phyloP scores from a whole-genome alignment of 805 yeast genomes.

The Sugiyamaella boreocaroliniensis region DNA sequence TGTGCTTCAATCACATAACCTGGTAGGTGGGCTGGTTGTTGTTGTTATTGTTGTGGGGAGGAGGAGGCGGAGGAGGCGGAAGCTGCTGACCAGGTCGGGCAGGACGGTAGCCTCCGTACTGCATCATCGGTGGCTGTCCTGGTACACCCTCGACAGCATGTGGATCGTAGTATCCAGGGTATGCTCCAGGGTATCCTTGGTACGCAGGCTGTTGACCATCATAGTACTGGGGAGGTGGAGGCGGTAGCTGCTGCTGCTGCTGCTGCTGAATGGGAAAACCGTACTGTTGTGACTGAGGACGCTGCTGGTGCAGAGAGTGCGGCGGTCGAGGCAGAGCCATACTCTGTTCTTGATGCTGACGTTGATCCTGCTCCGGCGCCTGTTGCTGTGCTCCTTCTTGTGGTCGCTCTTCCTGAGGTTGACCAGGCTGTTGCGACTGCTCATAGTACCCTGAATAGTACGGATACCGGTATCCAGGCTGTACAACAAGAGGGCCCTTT shows the following conservation, averaged over 20 bases:
- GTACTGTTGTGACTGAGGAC: constrained; percentile 6
- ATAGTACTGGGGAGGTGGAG: constrained; percentile 8
- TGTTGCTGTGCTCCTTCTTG: constrained; percentile 9
- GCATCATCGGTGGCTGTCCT: not conserved
- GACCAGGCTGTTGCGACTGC: constrained; percentile 8
- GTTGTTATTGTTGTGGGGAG: constrained; percentile 2
- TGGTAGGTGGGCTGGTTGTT: not conserved
- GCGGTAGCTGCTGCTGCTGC: constrained; percentile 10
- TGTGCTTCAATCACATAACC: not conserved
- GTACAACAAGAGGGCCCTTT: not conserved
- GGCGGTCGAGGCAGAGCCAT: constrained; percentile 6
- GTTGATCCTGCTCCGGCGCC: constrained; percentile 7
- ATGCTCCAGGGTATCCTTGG: constrained; percentile 5
- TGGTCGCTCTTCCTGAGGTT: constrained; percentile 8
- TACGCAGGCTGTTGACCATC: constrained; percentile 5
- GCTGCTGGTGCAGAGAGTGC: constrained; percentile 4
- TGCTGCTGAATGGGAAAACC: constrained; percentile 7
- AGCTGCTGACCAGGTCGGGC: not conserved
- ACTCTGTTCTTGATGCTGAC: constrained; percentile 14
- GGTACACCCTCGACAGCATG: not conserved
- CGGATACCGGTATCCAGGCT: constrained; percentile 5
- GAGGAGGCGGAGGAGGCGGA: constrained; percentile 6
- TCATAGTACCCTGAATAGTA: not conserved
- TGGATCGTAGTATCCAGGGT: not conserved
- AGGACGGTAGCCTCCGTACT: not conserved